These are phyloP conservation scores for Leavenworthia alabamica DNA, from an alignment of 345 rosid species.

Conservation along the genomic window DNA sequence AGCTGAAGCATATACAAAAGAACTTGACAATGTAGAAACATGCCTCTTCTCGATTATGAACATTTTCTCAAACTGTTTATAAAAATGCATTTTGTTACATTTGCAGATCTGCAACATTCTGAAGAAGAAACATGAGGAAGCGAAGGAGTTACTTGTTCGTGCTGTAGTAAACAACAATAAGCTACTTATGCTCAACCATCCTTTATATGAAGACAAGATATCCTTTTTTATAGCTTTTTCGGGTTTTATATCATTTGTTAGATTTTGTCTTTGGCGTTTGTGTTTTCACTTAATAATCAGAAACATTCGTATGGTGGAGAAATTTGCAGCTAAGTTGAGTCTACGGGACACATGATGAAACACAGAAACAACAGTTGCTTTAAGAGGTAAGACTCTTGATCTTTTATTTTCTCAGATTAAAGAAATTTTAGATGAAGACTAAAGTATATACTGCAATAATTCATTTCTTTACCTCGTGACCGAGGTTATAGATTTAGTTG, in stretches of 20 bases:
- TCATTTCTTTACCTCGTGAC: background rate
- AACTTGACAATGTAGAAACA: conserved; percentile 63
- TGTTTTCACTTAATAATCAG: conserved; percentile 43
- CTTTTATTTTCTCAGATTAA: background rate
- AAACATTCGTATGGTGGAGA: conserved; percentile 60
- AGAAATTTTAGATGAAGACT: too few species aligned
- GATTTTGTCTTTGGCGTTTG: too few species aligned
- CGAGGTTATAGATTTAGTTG: background rate
- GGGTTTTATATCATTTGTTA: too few species aligned
- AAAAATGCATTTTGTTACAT: background rate
- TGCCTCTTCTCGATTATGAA: background rate
- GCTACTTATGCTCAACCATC: conserved; percentile 82
- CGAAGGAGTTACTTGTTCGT: conserved; percentile 73
- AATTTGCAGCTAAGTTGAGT: conserved; percentile 44
- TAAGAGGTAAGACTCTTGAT: conserved; percentile 15
- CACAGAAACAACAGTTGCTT: background rate
- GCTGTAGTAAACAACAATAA: conserved; percentile 74
- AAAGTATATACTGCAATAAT: too few species aligned
- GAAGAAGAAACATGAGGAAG: conserved; percentile 80
- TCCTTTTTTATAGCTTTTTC: conserved; percentile 40
- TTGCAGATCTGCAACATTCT: conserved; percentile 73
- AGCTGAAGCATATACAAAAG: conserved; percentile 75
- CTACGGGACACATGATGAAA: conserved; percentile 28
- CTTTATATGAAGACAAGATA: conserved; percentile 64
- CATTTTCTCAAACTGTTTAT: background rate